Base-by-base conservation (phyloP, 2,329 filamentous ascomycete genomes). In the Phoma sp. region DNA sequence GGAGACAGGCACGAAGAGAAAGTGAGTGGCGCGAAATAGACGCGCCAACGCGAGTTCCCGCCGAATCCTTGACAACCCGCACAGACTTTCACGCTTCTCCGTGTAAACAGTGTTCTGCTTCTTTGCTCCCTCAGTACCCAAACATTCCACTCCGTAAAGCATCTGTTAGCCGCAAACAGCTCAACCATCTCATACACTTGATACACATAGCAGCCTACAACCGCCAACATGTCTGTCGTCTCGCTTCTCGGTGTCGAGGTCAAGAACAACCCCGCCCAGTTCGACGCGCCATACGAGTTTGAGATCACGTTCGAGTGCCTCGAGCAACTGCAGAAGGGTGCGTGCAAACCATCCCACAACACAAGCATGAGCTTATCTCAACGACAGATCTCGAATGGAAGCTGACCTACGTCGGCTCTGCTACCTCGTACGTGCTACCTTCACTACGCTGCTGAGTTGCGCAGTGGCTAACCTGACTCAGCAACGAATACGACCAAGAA, bases 261-360 rank as follows among this genome's bases (percentile, higher is more conserved):
- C 68, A 84, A 92, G 76, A 98, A 99, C 85, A 99, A 99, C 81
- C 95, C 95, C 72, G 93, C 95, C 71, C 87, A 90, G 68, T 98
- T 99, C 80, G 89, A 87, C 69, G 90, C 94, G 75, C 88, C 92
- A 50, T 99, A 99, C 77, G 88, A 95, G 77, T 96, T 99, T 68
- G 94, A 99, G 79, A 98, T 99, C 76, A 99, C 95, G 17, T 99
- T 99, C 62, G 95, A 99, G 79, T 98, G 95, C 72, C 86, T 98
- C 22, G 95, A 99, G 81, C 86, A 89, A 66, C 85, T 99, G 35
- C 91, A 96, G 75, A 97, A 97, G 80, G 93, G 92, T 93, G 77
- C 47, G 61, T 46, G 21, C n/a, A 13, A 36, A 9, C 13, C 22
- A 2, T 10, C 1, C 13, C 35, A 10, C 52, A 25, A 13, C 19